phyloP scores from a whole-genome alignment of 129 eudicot genomes.

The Helichrysum umbraculigerum region DNA sequence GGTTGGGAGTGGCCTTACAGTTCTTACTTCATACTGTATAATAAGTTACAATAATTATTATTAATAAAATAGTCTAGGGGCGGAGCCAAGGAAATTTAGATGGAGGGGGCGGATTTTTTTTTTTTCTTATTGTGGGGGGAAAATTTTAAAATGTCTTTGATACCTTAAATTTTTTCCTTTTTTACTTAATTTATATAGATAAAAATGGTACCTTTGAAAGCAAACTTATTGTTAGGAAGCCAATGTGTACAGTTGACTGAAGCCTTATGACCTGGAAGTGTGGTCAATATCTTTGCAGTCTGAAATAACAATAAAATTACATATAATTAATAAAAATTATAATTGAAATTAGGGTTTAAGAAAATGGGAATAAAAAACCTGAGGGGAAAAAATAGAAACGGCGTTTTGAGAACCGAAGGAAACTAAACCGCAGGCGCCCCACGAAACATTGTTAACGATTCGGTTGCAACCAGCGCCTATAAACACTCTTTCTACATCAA shows the following conservation, averaged over 20 bases:
- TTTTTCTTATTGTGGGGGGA: too few relatives aligned
- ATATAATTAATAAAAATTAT: background rate
- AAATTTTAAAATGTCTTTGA: too few relatives aligned
- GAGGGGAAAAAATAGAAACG: slow-evolving; percentile 81
- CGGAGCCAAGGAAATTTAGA: too few relatives aligned
- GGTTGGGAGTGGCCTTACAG: too few relatives aligned
- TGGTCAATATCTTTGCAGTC: slow-evolving; percentile 76
- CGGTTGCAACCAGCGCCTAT: slow-evolving; percentile 96
- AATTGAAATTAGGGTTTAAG: background rate
- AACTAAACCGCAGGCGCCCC: slow-evolving; percentile 82
- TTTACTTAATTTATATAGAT: background rate
- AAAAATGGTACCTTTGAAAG: slow-evolving; percentile 60
- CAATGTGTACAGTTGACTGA: slow-evolving; percentile 89
- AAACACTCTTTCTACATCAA: slow-evolving; percentile 63
- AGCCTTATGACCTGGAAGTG: slow-evolving; percentile 90
- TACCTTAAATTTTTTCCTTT: too few relatives aligned
- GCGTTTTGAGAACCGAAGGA: slow-evolving; percentile 94
- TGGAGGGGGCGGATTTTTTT: too few relatives aligned
- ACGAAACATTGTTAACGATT: slow-evolving; percentile 89
- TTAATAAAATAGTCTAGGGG: background rate
- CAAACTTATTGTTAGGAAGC: slow-evolving; percentile 80
- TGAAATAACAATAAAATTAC: slow-evolving; percentile 9
- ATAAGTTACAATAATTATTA: background rate
- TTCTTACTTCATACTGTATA: too few relatives aligned
- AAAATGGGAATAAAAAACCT: slow-evolving; percentile 31